phyloP scores from a whole-genome alignment of 2,329 filamentous ascomycete species.

The Aspergillus phoenicis region DNA sequence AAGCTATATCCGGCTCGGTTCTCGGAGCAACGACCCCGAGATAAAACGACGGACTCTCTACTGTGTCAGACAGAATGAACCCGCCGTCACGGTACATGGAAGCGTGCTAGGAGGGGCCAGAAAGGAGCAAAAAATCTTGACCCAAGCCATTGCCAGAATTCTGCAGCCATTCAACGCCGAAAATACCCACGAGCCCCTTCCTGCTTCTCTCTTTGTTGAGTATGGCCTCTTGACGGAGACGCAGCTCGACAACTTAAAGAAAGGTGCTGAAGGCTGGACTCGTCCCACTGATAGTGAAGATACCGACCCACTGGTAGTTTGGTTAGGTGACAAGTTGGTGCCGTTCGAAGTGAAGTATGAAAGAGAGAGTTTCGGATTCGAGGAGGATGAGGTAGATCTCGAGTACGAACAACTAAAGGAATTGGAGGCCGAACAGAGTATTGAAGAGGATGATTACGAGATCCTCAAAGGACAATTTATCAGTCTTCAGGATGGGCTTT shows the following conservation, averaged over 20 bases:
- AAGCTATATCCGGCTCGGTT: conserved; percentile 68
- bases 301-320: conserved; percentile 52
- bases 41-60: conserved; percentile 70
- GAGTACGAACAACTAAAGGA: conserved; percentile 64
- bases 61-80: conserved; percentile 54
- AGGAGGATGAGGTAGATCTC: conserved; percentile 62
- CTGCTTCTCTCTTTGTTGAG: conserved; percentile 56
- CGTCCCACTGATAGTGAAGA: conserved; percentile 33
- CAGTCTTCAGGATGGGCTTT: conserved; percentile 46
- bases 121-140: conserved; percentile 47
- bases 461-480: conserved; percentile 52
- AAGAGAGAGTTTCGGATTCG: conserved; percentile 55
- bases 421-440: conserved; percentile 59
- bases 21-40: conserved; percentile 65
- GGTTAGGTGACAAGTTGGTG: conserved; percentile 59
- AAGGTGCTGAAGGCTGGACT: conserved; percentile 51
- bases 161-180: conserved; percentile 46
- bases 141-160: conserved; percentile 44
- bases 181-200: conserved; percentile 50
- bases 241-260: conserved; percentile 65
- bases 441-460: conserved; percentile 59
- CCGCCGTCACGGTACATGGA: conserved; percentile 40
- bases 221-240: conserved; percentile 61
- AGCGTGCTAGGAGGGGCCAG: conserved; percentile 44
- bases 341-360: conserved; percentile 49